These are phyloP conservation scores for Colletotrichum melonis DNA, from an alignment of 2,329 filamentous ascomycete species.

Conservation along the genomic window DNA sequence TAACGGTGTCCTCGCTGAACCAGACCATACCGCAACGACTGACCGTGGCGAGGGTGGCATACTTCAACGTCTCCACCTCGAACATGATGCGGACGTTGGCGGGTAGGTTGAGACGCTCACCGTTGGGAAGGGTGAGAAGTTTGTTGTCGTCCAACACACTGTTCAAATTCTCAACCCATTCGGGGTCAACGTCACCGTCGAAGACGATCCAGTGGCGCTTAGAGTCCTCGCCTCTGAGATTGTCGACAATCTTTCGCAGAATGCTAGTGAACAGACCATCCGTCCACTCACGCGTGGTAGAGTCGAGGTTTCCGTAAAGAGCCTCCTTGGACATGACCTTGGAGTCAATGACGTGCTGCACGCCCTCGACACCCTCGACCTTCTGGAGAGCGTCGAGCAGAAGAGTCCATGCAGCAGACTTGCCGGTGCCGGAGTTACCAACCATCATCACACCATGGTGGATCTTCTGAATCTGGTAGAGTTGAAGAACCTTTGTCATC, in stretches of 20 bases:
- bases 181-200: slow-evolving; percentile 97
- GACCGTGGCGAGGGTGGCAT: slow-evolving; percentile 97
- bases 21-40: slow-evolving; percentile 99
- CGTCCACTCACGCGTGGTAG: slow-evolving; percentile 98
- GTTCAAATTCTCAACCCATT: slow-evolving; percentile 99
- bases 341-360: slow-evolving; percentile 97
- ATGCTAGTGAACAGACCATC: slow-evolving; percentile 99
- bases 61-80: slow-evolving; percentile 97
- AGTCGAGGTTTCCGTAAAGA: slow-evolving; percentile 94
- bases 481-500: slow-evolving; percentile 97
- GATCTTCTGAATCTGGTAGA: slow-evolving; percentile 97
- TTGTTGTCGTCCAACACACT: slow-evolving; percentile 99
- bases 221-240: slow-evolving; percentile 93
- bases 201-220: slow-evolving; percentile 99
- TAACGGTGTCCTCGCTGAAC: slow-evolving; percentile 99
- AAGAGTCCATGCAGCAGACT: slow-evolving; percentile 94
- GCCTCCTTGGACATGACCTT: slow-evolving; percentile 99
- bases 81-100: slow-evolving; percentile 99
- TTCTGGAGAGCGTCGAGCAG: slow-evolving; percentile 91
- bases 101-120: slow-evolving; percentile 95
- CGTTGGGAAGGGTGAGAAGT: slow-evolving; percentile 94
- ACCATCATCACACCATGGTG: slow-evolving; percentile 99
- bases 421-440: slow-evolving; percentile 95
- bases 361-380: slow-evolving; percentile 91
- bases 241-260: slow-evolving; percentile 97